A percentile compares a stretch with the other conserved stretches of the same genome.
phyloP scores from a whole-genome alignment of 1,139 yeast species.

The Zhuliangozyma blackwelliae region DNA sequence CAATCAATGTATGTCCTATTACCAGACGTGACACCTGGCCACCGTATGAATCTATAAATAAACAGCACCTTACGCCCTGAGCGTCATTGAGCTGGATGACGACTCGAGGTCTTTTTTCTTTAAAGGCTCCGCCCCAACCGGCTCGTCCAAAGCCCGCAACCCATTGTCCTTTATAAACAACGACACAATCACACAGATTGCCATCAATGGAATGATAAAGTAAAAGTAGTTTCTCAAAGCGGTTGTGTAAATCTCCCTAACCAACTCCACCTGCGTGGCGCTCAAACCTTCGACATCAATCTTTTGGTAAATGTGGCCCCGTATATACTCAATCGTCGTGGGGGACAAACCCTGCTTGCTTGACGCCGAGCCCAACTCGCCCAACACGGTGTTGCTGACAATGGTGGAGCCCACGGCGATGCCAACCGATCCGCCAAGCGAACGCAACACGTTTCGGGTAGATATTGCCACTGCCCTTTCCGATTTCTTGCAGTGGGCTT shows the following conservation, averaged over 20 bases:
- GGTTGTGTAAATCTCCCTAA: slow-evolving; percentile 27
- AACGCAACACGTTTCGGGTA: slow-evolving; percentile 48
- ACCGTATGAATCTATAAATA: too few relatives aligned
- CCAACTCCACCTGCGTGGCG: slow-evolving; percentile 16
- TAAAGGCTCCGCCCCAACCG: neutral
- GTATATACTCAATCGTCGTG: slow-evolving; percentile 14
- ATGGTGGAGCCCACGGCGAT: slow-evolving; percentile 23
- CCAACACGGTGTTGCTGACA: slow-evolving; percentile 17
- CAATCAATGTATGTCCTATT: too few relatives aligned
- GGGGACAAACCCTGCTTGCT: slow-evolving; percentile 7
- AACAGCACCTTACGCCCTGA: too few relatives aligned
- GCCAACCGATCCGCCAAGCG: slow-evolving; percentile 51
- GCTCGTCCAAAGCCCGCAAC: slow-evolving; percentile 28
- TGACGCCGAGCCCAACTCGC: slow-evolving; percentile 8
- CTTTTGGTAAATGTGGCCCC: slow-evolving; percentile 15
- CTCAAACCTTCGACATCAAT: slow-evolving; percentile 15
- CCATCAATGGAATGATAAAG: slow-evolving; percentile 39
- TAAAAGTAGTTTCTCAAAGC: slow-evolving; percentile 37
- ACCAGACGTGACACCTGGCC: too few relatives aligned
- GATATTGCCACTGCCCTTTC: slow-evolving; percentile 57
- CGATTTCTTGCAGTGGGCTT: slow-evolving; percentile 46
- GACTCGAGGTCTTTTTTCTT: slow-evolving; percentile 8
- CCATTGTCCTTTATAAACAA: slow-evolving; percentile 39
- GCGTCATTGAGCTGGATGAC: slow-evolving; percentile 5
- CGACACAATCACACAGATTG: slow-evolving; percentile 30